phyloP scores from a whole-genome alignment of 116 monocot species.

The Trichopus zeylanicus region DNA sequence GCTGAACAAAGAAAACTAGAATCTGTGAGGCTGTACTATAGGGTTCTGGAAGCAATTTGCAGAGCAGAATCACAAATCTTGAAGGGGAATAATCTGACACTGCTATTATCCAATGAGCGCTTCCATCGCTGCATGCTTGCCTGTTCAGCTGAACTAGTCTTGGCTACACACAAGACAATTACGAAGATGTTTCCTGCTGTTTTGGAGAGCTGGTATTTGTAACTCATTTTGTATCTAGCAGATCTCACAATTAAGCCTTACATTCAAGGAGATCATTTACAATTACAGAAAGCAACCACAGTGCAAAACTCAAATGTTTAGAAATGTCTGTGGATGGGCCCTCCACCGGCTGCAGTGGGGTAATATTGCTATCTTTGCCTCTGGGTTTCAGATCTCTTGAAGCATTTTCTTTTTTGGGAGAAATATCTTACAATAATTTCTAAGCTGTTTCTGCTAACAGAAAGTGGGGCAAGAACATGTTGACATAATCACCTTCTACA shows the following conservation, averaged over 20 bases:
- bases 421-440: too few species aligned
- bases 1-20: constrained; percentile 79
- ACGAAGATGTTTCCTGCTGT: constrained; percentile 93
- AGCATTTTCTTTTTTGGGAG: too few species aligned
- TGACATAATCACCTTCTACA: constrained; percentile 95
- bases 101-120: constrained; percentile 72
- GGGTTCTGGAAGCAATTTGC: constrained; percentile 86
- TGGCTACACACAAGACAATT: constrained; percentile 95
- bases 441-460: constrained; percentile 29
- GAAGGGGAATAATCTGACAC: constrained; percentile 60
- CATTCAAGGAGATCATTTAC: constrained; percentile 84
- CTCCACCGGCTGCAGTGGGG: constrained; percentile 30
- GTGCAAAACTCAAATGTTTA: constrained; percentile 74
- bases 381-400: not conserved
- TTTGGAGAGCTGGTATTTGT: constrained; percentile 79
- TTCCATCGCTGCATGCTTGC: constrained; percentile 98
- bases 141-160: constrained; percentile 87
- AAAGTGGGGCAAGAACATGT: constrained; percentile 61
- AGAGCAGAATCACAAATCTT: constrained; percentile 63
- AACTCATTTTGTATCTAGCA: constrained; percentile 15
- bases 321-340: constrained; percentile 57
- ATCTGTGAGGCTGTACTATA: constrained; percentile 83
- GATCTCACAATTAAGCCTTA: constrained; percentile 60
- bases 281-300: constrained; percentile 85
- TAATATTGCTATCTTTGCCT: constrained; percentile 14